Evolutionary conservation across 2,329 filamentous ascomycete species (phyloP).

Genomic region (Fusarium coicis): DNA sequence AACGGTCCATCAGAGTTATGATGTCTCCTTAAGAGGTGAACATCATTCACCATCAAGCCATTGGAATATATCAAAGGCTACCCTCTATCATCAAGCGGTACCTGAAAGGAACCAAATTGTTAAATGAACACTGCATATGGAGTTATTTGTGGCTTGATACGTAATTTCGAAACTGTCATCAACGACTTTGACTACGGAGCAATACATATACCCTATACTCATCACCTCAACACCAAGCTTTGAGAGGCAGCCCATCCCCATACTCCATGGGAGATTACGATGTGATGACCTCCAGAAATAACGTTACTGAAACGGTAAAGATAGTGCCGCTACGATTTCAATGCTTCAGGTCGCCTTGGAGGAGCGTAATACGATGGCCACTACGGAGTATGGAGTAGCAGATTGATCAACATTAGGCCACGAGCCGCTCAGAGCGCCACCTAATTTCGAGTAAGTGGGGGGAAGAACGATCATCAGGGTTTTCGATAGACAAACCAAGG

Average conservation of each 20-base stretch:
- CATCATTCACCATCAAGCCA: background rate
- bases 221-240: background rate
- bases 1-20: background rate
- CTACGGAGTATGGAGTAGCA: background rate
- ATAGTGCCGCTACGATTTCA: background rate
- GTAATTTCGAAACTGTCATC: background rate
- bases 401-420: slow-evolving; percentile 21
- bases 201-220: slow-evolving; percentile 21
- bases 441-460: slow-evolving; percentile 31
- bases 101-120: background rate
- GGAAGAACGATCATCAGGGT: slow-evolving; percentile 8
- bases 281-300: slow-evolving; percentile 15
- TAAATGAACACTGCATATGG: background rate
- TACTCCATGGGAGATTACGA: slow-evolving; percentile 18
- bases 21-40: slow-evolving; percentile 8
- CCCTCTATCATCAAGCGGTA: too few relatives aligned
- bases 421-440: slow-evolving; percentile 31
- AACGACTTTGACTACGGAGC: background rate
- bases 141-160: background rate
- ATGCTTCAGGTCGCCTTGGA: background rate
- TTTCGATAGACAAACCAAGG: background rate
- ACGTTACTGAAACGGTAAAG: slow-evolving; percentile 1
- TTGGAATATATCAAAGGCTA: background rate
- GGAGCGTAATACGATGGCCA: background rate
- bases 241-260: slow-evolving; percentile 9